Conservation (phyloP, 257 asterid genomes). For the Solanum microdontum region DNA sequence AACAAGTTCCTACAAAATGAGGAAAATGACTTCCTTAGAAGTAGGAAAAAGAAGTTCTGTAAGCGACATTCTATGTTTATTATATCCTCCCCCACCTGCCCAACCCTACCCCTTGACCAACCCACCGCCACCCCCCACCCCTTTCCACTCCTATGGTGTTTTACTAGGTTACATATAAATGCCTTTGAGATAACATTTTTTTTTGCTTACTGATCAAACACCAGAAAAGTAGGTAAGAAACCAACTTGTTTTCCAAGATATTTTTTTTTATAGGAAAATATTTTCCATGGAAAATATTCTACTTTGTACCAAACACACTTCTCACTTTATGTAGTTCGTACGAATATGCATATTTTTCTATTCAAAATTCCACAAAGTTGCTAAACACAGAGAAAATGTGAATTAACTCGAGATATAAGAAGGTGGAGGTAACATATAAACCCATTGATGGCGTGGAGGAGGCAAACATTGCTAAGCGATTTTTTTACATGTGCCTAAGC, state of each 20-base stretch:
- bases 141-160: background rate
- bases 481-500: background rate
- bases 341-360: background rate
- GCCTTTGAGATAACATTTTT: background rate
- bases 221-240: background rate
- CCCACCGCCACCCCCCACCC: background rate
- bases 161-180: background rate
- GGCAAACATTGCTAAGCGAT: background rate
- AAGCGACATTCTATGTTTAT: background rate
- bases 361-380: background rate
- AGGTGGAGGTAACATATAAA: background rate
- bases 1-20: background rate
- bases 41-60: background rate
- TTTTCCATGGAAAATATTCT: background rate
- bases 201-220: background rate
- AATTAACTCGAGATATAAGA: background rate
- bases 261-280: background rate
- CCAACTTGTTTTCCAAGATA: background rate
- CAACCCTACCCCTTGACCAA: background rate
- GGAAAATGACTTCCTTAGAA: background rate
- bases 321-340: background rate
- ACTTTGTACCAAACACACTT: background rate
- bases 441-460: background rate
- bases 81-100: background rate
- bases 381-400: background rate